A percentile compares a stretch with the other conserved stretches of the same genome.
Conservation (phyloP, 352 stramenopile genomes). For the Globisporangium spiculum region DNA sequence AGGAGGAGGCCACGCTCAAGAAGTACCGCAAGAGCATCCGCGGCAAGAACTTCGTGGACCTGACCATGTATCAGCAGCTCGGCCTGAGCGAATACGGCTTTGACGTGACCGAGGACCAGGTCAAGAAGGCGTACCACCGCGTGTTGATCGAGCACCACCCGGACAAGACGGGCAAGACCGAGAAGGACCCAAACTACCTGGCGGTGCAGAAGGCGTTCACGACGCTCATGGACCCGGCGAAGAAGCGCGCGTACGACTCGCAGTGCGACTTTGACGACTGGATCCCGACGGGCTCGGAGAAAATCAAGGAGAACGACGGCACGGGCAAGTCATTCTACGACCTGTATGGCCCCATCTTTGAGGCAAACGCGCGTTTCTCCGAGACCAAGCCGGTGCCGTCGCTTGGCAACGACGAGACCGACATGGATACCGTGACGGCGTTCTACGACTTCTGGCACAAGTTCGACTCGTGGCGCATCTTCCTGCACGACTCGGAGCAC, state of each 20-base stretch:
- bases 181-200: slow-evolving; percentile 89
- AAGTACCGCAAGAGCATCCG: slow-evolving; percentile 83
- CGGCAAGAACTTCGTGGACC: slow-evolving; percentile 77
- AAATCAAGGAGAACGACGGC: slow-evolving; percentile 73
- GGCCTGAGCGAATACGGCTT: slow-evolving; percentile 73
- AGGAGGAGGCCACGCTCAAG: slow-evolving; percentile 62
- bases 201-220: slow-evolving; percentile 82
- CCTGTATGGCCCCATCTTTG: slow-evolving; percentile 79
- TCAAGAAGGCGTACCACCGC: slow-evolving; percentile 88
- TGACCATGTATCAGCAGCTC: slow-evolving; percentile 88
- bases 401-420: slow-evolving; percentile 55
- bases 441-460: slow-evolving; percentile 92
- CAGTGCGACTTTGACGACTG: slow-evolving; percentile 87
- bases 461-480: slow-evolving; percentile 85
- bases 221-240: slow-evolving; percentile 77
- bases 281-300: slow-evolving; percentile 73
- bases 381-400: slow-evolving; percentile 72
- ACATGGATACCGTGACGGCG: slow-evolving; percentile 67
- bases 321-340: slow-evolving; percentile 85
- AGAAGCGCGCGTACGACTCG: slow-evolving; percentile 84
- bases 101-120: slow-evolving; percentile 76
- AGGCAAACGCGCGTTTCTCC: slow-evolving; percentile 77
- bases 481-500: slow-evolving; percentile 82
- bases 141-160: slow-evolving; percentile 88
- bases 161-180: slow-evolving; percentile 86